These are phyloP conservation scores for Hanseniaspora guilliermondii DNA, from an alignment of 805 yeast genomes.

Conservation along the genomic window DNA sequence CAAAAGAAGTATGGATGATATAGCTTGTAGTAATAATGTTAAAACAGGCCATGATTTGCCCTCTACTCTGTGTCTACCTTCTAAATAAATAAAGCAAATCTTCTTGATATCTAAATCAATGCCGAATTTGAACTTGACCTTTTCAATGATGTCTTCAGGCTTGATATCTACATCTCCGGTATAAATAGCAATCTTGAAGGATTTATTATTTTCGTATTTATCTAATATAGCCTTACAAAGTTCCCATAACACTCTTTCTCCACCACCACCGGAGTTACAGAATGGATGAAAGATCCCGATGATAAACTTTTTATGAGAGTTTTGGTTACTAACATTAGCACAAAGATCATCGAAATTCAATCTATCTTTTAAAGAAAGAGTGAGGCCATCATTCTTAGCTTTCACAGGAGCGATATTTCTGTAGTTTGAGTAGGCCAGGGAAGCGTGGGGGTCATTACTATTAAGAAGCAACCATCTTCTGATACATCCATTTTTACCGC, in stretches of 20 bases:
- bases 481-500: slow-evolving; percentile 12
- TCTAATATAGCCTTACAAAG: slow-evolving; percentile 63
- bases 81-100: slow-evolving; percentile 50
- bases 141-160: slow-evolving; percentile 38
- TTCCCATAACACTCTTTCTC: slow-evolving; percentile 93
- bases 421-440: slow-evolving; percentile 11
- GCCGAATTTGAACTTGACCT: slow-evolving; percentile 45
- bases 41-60: slow-evolving; percentile 62
- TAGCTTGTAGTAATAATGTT: slow-evolving; percentile 76
- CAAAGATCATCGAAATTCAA: slow-evolving; percentile 4
- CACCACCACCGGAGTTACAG: slow-evolving; percentile 96
- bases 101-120: slow-evolving; percentile 40
- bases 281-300: slow-evolving; percentile 89
- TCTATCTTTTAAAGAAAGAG: slow-evolving; percentile 8
- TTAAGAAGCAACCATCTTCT: slow-evolving; percentile 14
- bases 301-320: slow-evolving; percentile 7
- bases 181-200: slow-evolving; percentile 41
- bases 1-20: slow-evolving; percentile 61
- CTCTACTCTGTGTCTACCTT: slow-evolving; percentile 49
- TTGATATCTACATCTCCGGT: slow-evolving; percentile 49
- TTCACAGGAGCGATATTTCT: background rate
- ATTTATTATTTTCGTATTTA: slow-evolving; percentile 38
- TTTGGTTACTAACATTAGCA: background rate
- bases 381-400: slow-evolving; percentile 2
- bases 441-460: slow-evolving; percentile 3